Evolutionary conservation across 441 rosid species (phyloP), one percentile per base, ranked within the genome.

Genomic region (Theobroma grandiflorum): DNA sequence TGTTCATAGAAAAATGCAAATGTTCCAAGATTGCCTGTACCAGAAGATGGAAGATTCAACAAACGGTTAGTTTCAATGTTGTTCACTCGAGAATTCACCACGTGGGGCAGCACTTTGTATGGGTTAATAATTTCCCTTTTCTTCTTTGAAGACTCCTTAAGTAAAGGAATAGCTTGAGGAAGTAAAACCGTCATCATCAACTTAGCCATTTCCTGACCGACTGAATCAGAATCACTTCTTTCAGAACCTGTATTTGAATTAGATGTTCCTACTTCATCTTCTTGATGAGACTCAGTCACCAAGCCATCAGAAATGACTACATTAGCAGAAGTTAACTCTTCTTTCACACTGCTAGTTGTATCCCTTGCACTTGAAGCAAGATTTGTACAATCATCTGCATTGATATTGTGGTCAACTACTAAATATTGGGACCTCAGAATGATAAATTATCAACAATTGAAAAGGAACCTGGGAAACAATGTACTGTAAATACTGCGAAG

Each of bases 131-230:
- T 52, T 22, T 62, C 78, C 78, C 78, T 87, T 80, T 88, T 91
- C 87, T 88, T 91, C 77, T 81, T 82, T 73, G 91, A 83, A 64
- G 77, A 35, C 79, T 84, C 78, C 79, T 87, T 88, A 74, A 97
- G 95, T 53, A 95, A 86, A 80, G 98, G 98, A 80, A 97, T 77
- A 67, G 97, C 98, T 89, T 89, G 98, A 70, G 99, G 99, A 86
- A 95, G 95, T 81, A 94, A 89, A 81, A 97, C 67, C 20, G 92
- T 87, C 91, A 95, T 90, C 99, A 97, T 97, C 78, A 94, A 85
- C 74, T 85, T 84, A 77, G 91, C 85, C 80, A 88, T 81, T 72
- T 86, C 98, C 80, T 89, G 89, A 81, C 88, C 89, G 62, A 86
- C 86, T 73, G 90, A 88, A 84, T 91, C 91, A 75, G 81, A 84